Evolutionary conservation across 306 rosid species (phyloP), one percentile per base, ranked within the genome.

Genomic region (Aeschynomene evenia): DNA sequence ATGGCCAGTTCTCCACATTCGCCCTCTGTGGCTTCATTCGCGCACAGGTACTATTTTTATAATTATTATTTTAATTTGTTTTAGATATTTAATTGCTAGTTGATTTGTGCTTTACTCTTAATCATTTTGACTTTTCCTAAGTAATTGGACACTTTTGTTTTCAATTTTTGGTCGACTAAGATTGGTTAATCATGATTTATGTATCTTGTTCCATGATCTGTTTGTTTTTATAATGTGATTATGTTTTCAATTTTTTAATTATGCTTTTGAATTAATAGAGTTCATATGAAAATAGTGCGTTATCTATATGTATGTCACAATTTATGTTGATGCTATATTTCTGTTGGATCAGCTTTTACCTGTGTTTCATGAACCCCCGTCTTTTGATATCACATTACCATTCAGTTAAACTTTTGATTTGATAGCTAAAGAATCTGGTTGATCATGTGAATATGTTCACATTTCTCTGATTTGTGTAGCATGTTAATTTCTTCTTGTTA

Each of bases 11-110:
- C 82, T 61, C 93, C 76, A 82, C 97, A 29, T 88, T 81, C 11
- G 93, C 97, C 42, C 88, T 88, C 13, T 91, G 93, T 1, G 97
- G 93, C 14, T 91, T 29, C 16, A 74, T 85, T 36, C 95, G 92
- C 6, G 93, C 97, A 6, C 97, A 91, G 96, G 96, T 91, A 4
- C 6, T 19, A 0, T 1, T 45, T 4, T 15, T 2, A 23, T 9
- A 2, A 4, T 13, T 40, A 51, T 29, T 12, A 2, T 7, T 22
- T 0, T 14, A 34, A 2, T 26, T 46, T 29, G 1, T 31, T 7
- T 5, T 33, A n/a, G n/a, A n/a, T n/a, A n/a, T 31, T 0, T 6
- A 0, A 1, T 14, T 58, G 3, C 54, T 24, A 20, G 9, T 23
- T 14, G 20, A 42, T 10, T 60, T 45, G 2, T 63, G 51, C 15